Percentiles rank a stretch among this genome's conserved stretches.
Evolutionary conservation across 495 filamentous ascomycete genomes (phyloP).

Genomic region (Hypoxylon subgilvum): DNA sequence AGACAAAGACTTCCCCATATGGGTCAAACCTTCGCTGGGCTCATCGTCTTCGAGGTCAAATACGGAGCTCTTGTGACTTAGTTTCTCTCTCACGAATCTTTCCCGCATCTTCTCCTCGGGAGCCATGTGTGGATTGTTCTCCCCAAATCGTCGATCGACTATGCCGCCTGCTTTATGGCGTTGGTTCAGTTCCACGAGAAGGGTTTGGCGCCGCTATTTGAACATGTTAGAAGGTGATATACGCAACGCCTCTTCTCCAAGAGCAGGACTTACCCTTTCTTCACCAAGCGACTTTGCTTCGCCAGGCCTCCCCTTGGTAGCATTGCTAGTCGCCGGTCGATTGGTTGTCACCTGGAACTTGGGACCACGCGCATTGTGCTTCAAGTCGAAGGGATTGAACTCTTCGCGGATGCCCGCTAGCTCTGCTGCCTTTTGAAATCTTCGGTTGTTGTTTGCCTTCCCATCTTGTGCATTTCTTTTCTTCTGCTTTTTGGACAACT

Average conservation of each 20-base stretch:
- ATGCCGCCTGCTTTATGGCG: constrained; percentile 91
- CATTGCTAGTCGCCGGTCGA: constrained; percentile 55
- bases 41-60: constrained; percentile 93
- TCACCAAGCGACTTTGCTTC: constrained; percentile 85
- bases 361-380: constrained; percentile 66
- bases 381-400: constrained; percentile 97
- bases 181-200: constrained; percentile 83
- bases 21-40: constrained; percentile 75
- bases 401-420: constrained; percentile 85
- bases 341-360: constrained; percentile 80
- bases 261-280: constrained; percentile 68
- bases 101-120: constrained; percentile 92
- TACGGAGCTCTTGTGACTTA: constrained; percentile 70
- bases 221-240: background rate
- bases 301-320: constrained; percentile 70
- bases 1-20: constrained; percentile 75
- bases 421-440: constrained; percentile 73
- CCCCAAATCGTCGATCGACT: constrained; percentile 90
- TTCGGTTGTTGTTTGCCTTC: constrained; percentile 68
- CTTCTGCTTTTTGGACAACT: constrained; percentile 90
- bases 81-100: constrained; percentile 85
- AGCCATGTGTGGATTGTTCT: constrained; percentile 91
- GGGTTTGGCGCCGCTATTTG: constrained; percentile 71
- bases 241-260: background rate
- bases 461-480: constrained; percentile 72